Base-by-base conservation (phyloP, 1,139 yeast species). In the Pichia sp. region DNA sequence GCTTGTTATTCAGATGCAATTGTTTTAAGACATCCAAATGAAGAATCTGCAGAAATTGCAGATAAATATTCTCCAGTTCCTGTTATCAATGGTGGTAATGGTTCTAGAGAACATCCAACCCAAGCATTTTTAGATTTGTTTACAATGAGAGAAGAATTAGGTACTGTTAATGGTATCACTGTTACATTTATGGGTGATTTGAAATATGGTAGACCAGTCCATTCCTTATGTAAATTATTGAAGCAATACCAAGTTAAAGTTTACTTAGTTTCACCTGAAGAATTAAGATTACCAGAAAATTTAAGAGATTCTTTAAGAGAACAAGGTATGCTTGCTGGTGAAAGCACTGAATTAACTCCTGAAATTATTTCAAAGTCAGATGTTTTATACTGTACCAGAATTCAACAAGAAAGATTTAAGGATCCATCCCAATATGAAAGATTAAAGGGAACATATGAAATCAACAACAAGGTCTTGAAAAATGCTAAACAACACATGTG, bases 111-210 rank as follows among this genome's bases (percentile, higher is more conserved):
- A 73, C 99, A 92, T 70, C 99, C 99, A 62, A 87, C 98, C 31
- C 99, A 94, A 72, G 98, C 98, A 2, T 85, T 94, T 74, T 76
- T 94, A 62, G 99, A 94, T 66, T 75, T 94, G 70, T 94, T 92
- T 78, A 94, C 99, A 50, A 94, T 94, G 61, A 86, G 99, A 73
- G 99, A 94, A 72, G 99, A 94, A 72, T 77, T 94, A 58, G 99
- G 99, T 67, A 88, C 97, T 52, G 97, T 94, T 46, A 94, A 94
- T 66, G 97, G 97, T 66, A 85, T 94, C 64, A 89, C 96, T 42
- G 94, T 94, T 57, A 94, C 99, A 7, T 94, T 94, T 69, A 90
- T 94, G 96, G 99, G 99, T 65, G 99, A 94, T 67, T 79, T 94
- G 78, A 88, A 88, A 69, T 87, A 88, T 65, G 98, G 99, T 52